These are phyloP conservation scores for Filosporella fistucella DNA, from an alignment of 495 filamentous ascomycete species.

Conservation along the genomic window DNA sequence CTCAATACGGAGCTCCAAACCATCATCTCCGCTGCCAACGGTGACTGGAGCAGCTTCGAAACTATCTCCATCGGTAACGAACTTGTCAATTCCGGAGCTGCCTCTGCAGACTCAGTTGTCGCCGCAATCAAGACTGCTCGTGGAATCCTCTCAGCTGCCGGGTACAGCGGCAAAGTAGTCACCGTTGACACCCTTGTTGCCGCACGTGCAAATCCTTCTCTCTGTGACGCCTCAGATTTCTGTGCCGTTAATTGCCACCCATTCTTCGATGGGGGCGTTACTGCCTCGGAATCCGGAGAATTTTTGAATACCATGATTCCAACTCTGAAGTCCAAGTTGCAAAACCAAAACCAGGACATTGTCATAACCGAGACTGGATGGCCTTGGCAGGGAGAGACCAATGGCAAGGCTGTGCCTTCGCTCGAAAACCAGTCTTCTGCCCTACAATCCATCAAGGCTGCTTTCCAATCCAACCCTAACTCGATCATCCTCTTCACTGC, in stretches of 20 bases:
- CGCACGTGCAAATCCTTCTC: slow-evolving; percentile 55
- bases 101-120: slow-evolving; percentile 44
- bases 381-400: slow-evolving; percentile 62
- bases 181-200: slow-evolving; percentile 75
- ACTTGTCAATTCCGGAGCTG: slow-evolving; percentile 60
- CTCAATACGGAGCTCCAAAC: slow-evolving; percentile 50
- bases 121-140: slow-evolving; percentile 53
- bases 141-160: slow-evolving; percentile 47
- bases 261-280: slow-evolving; percentile 68
- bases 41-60: slow-evolving; percentile 61
- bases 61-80: slow-evolving; percentile 81
- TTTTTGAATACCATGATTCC: slow-evolving; percentile 58
- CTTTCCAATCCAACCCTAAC: slow-evolving; percentile 38
- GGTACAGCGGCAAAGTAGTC: slow-evolving; percentile 71
- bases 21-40: slow-evolving; percentile 36
- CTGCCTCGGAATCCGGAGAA: slow-evolving; percentile 52
- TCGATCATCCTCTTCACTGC: slow-evolving; percentile 67
- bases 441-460: slow-evolving; percentile 52
- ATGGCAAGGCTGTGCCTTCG: slow-evolving; percentile 61
- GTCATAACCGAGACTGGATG: slow-evolving; percentile 76
- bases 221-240: slow-evolving; percentile 73
- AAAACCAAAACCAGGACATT: slow-evolving; percentile 30
- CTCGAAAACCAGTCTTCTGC: slow-evolving; percentile 57
- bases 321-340: slow-evolving; percentile 28
- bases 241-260: slow-evolving; percentile 79